phyloP scores from a whole-genome alignment of 1,284 basidiomycete species.

The Marasmius sp. region DNA sequence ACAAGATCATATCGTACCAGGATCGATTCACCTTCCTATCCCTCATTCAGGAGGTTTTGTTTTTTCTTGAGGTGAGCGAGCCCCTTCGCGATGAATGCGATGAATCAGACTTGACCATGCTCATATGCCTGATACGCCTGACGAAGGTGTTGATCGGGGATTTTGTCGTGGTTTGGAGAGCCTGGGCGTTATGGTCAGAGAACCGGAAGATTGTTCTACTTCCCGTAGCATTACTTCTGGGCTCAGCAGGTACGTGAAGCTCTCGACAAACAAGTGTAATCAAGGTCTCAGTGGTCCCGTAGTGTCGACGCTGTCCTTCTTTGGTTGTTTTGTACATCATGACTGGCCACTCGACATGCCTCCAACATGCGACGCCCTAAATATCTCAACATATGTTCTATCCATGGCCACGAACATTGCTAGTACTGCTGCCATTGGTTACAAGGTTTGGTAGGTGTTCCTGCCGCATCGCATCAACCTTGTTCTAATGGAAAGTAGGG shows the following conservation, averaged over 20 bases:
- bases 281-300: background rate
- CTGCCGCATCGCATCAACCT: background rate
- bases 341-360: background rate
- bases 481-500: background rate
- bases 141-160: background rate
- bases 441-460: background rate
- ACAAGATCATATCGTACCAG: background rate
- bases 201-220: background rate
- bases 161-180: background rate
- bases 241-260: background rate
- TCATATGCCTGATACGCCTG: background rate
- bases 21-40: background rate
- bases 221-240: background rate
- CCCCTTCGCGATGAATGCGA: no score
- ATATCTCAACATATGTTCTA: background rate
- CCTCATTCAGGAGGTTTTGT: background rate
- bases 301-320: background rate
- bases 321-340: background rate
- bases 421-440: background rate
- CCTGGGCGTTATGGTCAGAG: no score
- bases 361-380: background rate
- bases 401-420: background rate
- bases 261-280: background rate
- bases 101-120: background rate
- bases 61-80: background rate